phyloP scores from a whole-genome alignment of 2,329 filamentous ascomycete species.

The Coniochaeta sp. region DNA sequence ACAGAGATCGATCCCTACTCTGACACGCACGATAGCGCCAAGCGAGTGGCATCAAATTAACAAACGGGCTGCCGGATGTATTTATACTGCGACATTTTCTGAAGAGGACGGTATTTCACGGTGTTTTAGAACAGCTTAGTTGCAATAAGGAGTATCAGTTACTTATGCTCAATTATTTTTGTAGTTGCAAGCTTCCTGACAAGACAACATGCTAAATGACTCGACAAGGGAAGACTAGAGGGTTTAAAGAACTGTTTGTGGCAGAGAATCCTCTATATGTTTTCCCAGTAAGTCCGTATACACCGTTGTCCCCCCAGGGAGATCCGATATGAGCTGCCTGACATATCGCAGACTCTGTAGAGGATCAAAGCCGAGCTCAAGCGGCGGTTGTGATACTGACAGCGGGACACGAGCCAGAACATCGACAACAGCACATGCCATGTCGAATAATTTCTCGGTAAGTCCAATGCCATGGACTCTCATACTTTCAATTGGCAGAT shows the following conservation, averaged over 20 bases:
- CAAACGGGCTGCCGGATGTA: not conserved
- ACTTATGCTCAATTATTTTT: no score
- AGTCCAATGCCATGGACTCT: constrained; percentile 35
- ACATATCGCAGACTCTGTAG: constrained; percentile 31
- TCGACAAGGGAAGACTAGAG: not conserved
- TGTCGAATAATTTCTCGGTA: constrained; percentile 39
- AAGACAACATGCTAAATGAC: no score
- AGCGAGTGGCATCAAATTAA: constrained; percentile 8
- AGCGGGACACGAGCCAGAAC: constrained; percentile 34
- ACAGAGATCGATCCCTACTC: constrained; percentile 30
- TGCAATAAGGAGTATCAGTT: no score
- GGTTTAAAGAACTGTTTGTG: constrained; percentile 12
- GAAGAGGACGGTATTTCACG: no score
- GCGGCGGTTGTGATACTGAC: constrained; percentile 11
- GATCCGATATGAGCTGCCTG: constrained; percentile 24
- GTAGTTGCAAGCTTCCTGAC: no score
- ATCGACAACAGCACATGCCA: constrained; percentile 35
- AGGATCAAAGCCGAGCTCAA: constrained; percentile 18
- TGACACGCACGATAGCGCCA: constrained; percentile 6
- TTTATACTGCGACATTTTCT: no score
- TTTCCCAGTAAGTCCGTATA: constrained; percentile 32
- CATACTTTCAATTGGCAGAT: constrained; percentile 29
- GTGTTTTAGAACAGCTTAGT: no score
- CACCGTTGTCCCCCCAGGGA: constrained; percentile 28
- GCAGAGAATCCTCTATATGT: constrained; percentile 28